Conservation (phyloP, 192 early-diverging fungal genomes). For the Rhizophagus clarus region DNA sequence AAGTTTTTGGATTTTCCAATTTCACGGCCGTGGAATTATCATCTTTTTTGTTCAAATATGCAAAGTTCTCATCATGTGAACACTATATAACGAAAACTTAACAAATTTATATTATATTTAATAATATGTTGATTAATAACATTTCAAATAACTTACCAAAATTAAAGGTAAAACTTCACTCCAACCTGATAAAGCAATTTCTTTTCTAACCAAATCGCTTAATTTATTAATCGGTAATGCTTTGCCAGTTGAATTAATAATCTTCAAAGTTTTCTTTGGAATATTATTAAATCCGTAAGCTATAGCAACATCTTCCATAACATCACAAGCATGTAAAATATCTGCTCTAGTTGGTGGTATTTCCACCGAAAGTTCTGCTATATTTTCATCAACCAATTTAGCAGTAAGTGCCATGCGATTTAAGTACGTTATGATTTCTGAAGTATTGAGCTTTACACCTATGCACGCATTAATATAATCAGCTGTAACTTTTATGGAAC, state of each 20-base stretch:
- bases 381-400: conserved; percentile 47
- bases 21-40: conserved; percentile 78
- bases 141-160: conserved; percentile 58
- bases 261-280: conserved; percentile 75
- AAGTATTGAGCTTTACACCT: conserved; percentile 67
- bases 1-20: conserved; percentile 88
- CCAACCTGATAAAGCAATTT: conserved; percentile 89
- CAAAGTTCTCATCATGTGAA: conserved; percentile 97
- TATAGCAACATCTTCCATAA: conserved; percentile 97
- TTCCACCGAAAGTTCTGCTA: conserved; percentile 67
- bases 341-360: conserved; percentile 92
- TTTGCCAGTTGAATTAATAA: conserved; percentile 80
- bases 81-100: conserved; percentile 67
- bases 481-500: conserved; percentile 69
- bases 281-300: conserved; percentile 97
- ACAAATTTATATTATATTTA: conserved; percentile 11
- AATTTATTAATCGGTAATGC: conserved; percentile 94
- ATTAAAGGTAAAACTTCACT: conserved; percentile 93
- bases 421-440: conserved; percentile 75
- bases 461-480: conserved; percentile 90
- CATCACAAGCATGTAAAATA: conserved; percentile 94
- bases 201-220: conserved; percentile 79
- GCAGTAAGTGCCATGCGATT: conserved; percentile 89
- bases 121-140: neutral
- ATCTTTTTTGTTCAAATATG: conserved; percentile 81